Conservation (phyloP, 2,329 filamentous ascomycete species). For the Monosporascus sp. region DNA sequence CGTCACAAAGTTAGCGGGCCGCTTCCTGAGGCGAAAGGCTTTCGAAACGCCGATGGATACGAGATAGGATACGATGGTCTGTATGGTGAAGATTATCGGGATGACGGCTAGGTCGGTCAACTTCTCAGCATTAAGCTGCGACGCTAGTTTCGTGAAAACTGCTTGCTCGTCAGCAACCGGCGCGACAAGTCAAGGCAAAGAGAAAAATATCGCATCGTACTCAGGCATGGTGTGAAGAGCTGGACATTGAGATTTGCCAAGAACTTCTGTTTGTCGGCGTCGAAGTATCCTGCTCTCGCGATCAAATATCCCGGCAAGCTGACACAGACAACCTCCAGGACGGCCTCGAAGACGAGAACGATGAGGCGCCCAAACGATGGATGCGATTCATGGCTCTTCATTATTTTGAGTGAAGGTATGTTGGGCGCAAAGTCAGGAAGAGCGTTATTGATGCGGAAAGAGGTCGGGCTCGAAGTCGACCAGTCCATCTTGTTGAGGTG, state of each 20-base stretch:
- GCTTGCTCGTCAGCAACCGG: conserved; percentile 13
- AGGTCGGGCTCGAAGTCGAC: conserved; percentile 35
- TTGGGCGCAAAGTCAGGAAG: conserved; percentile 22
- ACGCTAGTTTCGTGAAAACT: conserved; percentile 97
- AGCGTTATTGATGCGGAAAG: conserved; percentile 35
- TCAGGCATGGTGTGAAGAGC: conserved; percentile 94
- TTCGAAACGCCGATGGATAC: conserved; percentile 68
- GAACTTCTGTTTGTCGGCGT: conserved; percentile 94
- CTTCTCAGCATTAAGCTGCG: conserved; percentile 87
- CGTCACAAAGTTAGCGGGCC: conserved; percentile 88
- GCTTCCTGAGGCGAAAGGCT: conserved; percentile 74
- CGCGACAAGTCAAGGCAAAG: background rate
- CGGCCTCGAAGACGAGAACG: conserved; percentile 83
- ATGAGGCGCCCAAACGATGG: conserved; percentile 65
- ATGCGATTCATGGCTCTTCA: conserved; percentile 46
- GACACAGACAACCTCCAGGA: conserved; percentile 61
- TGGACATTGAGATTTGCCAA: conserved; percentile 93
- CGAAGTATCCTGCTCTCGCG: conserved; percentile 84
- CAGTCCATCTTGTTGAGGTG: conserved; percentile 21
- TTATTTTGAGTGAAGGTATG: conserved; percentile 35
- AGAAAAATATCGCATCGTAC: conserved; percentile 44
- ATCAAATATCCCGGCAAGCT: conserved; percentile 91
- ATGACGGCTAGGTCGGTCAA: conserved; percentile 88
- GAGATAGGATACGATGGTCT: conserved; percentile 80
- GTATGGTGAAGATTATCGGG: conserved; percentile 85